Conservation (phyloP, 1,139 yeast species). For the Meyerozyma athensensis region DNA sequence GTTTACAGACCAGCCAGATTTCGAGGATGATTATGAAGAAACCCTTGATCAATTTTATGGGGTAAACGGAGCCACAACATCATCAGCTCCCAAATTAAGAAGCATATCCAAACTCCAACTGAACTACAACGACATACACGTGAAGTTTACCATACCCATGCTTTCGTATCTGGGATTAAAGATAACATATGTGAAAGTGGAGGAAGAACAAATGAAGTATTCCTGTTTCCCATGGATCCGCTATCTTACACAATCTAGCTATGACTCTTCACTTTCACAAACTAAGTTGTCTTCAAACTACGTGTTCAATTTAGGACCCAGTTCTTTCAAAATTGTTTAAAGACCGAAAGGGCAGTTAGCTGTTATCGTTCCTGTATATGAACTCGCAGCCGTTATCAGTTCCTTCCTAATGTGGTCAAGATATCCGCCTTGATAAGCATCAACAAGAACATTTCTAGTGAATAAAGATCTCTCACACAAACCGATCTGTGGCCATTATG, state of each 20-base stretch:
- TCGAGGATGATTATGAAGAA: slow-evolving; percentile 10
- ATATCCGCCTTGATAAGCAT: neutral
- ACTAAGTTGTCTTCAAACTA: neutral
- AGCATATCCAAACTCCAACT: slow-evolving; percentile 12
- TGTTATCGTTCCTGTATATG: neutral
- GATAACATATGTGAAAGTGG: slow-evolving; percentile 37
- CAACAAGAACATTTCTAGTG: neutral
- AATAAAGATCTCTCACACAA: neutral
- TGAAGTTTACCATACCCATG: slow-evolving; percentile 38
- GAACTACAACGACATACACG: slow-evolving; percentile 22
- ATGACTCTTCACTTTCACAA: slow-evolving; percentile 1
- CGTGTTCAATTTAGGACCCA: slow-evolving; percentile 2
- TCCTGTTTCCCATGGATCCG: slow-evolving; percentile 47
- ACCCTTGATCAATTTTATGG: slow-evolving; percentile 42
- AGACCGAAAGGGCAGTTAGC: neutral
- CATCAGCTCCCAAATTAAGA: slow-evolving; percentile 20
- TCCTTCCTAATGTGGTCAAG: neutral
- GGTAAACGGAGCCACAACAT: slow-evolving; percentile 31
- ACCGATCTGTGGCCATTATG: neutral
- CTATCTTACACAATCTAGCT: slow-evolving; percentile 29
- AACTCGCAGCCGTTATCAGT: neutral
- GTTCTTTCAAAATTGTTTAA: neutral
- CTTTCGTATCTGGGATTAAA: slow-evolving; percentile 41
- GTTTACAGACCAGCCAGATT: neutral
- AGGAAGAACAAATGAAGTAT: slow-evolving; percentile 39